Conservation (phyloP, 2,329 filamentous ascomycete genomes). For the Keithomyces neogunnii region DNA sequence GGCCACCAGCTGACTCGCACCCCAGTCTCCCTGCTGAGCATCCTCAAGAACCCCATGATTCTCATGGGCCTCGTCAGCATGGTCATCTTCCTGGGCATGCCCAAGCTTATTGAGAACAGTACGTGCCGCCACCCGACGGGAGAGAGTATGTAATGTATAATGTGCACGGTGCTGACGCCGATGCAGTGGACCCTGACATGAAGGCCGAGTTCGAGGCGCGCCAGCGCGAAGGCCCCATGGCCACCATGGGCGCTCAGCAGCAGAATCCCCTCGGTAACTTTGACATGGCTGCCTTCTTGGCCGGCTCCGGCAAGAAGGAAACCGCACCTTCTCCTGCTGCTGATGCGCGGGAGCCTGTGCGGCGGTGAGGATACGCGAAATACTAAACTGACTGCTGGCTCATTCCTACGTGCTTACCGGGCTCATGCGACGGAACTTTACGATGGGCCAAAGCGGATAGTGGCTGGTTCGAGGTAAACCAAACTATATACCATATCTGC, state of each 20-base stretch:
- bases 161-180: neutral
- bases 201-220: constrained; percentile 87
- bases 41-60: constrained; percentile 95
- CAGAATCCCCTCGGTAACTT: constrained; percentile 44
- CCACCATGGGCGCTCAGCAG: constrained; percentile 36
- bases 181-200: constrained; percentile 89
- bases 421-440: too few relatives aligned
- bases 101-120: constrained; percentile 94
- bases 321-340: constrained; percentile 2
- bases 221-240: constrained; percentile 66
- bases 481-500: too few relatives aligned
- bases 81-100: constrained; percentile 82
- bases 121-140: constrained; percentile 29
- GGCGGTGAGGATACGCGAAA: constrained; percentile 15
- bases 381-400: too few relatives aligned
- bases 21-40: constrained; percentile 66
- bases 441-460: too few relatives aligned
- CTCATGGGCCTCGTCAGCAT: constrained; percentile 80
- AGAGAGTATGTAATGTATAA: too few relatives aligned
- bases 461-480: too few relatives aligned
- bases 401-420: too few relatives aligned
- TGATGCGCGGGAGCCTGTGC: constrained; percentile 26
- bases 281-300: constrained; percentile 56
- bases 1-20: neutral
- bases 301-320: constrained; percentile 42